Conservation (phyloP, 192 early-diverging fungal species). For the Funneliformis geosporum region DNA sequence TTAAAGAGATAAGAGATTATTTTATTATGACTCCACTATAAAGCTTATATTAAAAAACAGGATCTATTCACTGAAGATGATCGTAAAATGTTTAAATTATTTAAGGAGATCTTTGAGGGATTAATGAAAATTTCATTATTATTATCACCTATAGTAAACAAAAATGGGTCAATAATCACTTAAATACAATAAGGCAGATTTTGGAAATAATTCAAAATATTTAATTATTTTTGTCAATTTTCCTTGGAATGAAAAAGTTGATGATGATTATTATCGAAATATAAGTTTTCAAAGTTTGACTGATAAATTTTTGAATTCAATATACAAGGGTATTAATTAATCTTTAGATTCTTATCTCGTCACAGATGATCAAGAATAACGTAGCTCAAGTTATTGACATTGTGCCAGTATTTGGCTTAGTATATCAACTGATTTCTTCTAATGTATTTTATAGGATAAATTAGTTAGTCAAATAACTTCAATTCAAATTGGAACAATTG, state of each 20-base stretch:
- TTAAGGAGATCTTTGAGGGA: conserved; percentile 32
- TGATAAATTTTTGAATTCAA: too few relatives aligned
- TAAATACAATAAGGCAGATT: not conserved
- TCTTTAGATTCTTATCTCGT: not conserved
- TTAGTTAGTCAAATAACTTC: too few relatives aligned
- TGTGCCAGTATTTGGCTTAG: not conserved
- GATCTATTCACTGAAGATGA: conserved; percentile 21
- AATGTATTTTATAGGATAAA: not conserved
- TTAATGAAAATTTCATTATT: conserved; percentile 30
- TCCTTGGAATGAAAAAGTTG: not conserved
- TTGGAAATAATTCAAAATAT: conserved; percentile 35
- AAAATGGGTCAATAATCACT: conserved; percentile 27
- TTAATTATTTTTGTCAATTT: conserved; percentile 28
- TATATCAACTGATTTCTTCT: conserved; percentile 22
- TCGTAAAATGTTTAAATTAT: conserved; percentile 22
- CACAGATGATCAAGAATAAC: not conserved
- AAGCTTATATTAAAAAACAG: conserved; percentile 30
- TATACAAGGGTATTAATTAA: not conserved
- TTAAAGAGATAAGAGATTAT: conserved; percentile 11
- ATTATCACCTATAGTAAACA: conserved; percentile 29
- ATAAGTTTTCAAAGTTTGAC: too few relatives aligned
- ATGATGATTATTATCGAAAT: not conserved
- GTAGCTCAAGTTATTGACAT: not conserved
- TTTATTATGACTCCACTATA: conserved; percentile 11
- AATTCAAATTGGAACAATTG: too few relatives aligned